Conservation (phyloP, 805 yeast genomes). For the Saccharomyces paradoxus region DNA sequence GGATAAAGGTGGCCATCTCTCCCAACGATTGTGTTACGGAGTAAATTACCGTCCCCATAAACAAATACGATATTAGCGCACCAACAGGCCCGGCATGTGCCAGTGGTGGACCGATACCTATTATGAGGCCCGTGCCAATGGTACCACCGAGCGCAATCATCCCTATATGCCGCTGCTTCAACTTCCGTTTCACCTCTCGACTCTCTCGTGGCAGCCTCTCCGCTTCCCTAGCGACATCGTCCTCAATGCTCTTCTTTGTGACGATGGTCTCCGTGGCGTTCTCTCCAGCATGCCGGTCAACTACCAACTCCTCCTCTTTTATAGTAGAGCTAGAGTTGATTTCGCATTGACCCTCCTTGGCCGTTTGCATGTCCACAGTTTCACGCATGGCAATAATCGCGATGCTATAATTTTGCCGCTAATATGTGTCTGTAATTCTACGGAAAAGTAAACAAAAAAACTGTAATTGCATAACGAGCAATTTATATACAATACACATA, state of each 20-base stretch:
- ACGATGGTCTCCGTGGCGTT: background rate
- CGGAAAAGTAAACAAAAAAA: background rate
- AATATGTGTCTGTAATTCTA: background rate
- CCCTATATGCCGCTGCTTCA: constrained; percentile 55
- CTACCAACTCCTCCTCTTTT: background rate
- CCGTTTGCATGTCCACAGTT: background rate
- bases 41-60: constrained; percentile 54
- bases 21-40: constrained; percentile 63
- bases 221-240: background rate
- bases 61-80: constrained; percentile 49
- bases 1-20: constrained; percentile 71
- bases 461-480: background rate
- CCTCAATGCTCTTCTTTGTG: background rate
- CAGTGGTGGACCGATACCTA: constrained; percentile 34
- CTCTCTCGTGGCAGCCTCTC: background rate
- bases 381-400: background rate
- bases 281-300: background rate
- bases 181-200: constrained; percentile 34
- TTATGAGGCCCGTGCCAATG: constrained; percentile 65
- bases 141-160: constrained; percentile 73
- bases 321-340: background rate
- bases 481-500: background rate
- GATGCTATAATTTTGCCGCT: background rate
- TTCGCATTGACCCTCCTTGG: background rate
- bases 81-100: constrained; percentile 44